Evolutionary conservation across 805 yeast species (phyloP).

Genomic region (Suhomyces sp.): DNA sequence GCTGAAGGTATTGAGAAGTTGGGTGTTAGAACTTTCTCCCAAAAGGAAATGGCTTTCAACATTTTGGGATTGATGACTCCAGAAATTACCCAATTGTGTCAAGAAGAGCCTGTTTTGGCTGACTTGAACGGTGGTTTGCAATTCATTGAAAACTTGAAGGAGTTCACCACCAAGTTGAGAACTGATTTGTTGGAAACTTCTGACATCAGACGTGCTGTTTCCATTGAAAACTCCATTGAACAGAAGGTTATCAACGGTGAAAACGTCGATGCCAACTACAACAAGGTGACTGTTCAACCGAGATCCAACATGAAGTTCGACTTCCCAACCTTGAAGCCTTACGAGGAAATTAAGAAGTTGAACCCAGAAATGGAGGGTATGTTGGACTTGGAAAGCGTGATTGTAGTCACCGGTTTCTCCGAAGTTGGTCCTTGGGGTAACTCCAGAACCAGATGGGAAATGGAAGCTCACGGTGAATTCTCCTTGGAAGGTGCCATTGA

Average conservation of each 20-base stretch:
- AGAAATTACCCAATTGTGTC: constrained; percentile 79
- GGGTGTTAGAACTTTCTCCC: constrained; percentile 98
- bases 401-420: constrained; percentile 96
- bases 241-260: constrained; percentile 83
- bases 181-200: constrained; percentile 73
- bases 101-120: constrained; percentile 93
- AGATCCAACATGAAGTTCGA: constrained; percentile 92
- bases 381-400: constrained; percentile 85
- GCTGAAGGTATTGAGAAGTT: constrained; percentile 95
- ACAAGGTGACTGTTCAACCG: constrained; percentile 77
- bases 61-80: constrained; percentile 91
- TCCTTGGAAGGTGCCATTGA: constrained; percentile 97
- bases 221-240: constrained; percentile 89
- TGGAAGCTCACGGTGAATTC: constrained; percentile 94
- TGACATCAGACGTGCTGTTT: constrained; percentile 92
- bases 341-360: constrained; percentile 64
- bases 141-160: constrained; percentile 87
- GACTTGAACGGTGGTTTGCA: constrained; percentile 99
- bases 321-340: constrained; percentile 85
- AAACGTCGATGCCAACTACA: constrained; percentile 80
- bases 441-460: constrained; percentile 98
- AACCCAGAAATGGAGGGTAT: constrained; percentile 83
- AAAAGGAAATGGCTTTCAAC: constrained; percentile 99
- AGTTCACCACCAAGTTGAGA: constrained; percentile 77
- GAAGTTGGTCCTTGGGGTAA: constrained; percentile 99